These are phyloP conservation scores for Dovyalis caffra DNA, from an alignment of 345 rosid species.

Conservation along the genomic window DNA sequence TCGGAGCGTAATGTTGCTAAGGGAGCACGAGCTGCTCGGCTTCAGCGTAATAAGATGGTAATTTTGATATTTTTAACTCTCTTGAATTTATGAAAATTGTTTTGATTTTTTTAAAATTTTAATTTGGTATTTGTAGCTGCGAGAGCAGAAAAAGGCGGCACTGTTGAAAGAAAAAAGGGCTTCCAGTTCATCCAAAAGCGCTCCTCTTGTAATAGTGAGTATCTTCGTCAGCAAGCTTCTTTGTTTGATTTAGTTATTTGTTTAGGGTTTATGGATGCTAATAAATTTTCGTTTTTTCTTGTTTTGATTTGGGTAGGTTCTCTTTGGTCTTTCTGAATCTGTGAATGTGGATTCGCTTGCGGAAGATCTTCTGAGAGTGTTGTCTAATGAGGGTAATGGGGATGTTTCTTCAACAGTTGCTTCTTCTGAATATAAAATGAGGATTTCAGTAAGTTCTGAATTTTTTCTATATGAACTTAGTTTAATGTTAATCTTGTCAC, in stretches of 20 bases:
- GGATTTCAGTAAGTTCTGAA: conserved; percentile 55
- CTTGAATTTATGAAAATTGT: not conserved
- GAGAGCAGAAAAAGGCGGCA: conserved; percentile 82
- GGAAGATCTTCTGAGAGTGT: conserved; percentile 50
- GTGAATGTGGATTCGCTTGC: conserved; percentile 57
- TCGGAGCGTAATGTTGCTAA: conserved; percentile 54
- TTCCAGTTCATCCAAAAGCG: conserved; percentile 48
- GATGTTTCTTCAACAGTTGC: conserved; percentile 49
- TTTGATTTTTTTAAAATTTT: not conserved
- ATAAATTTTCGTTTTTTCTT: not conserved
- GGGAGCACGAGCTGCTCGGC: conserved; percentile 67
- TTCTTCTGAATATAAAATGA: conserved; percentile 67
- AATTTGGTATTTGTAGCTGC: conserved; percentile 38
- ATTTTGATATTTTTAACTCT: not conserved
- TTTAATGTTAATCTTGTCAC: not conserved
- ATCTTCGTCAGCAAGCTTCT: not conserved
- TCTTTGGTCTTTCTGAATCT: conserved; percentile 72
- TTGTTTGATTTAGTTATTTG: not conserved
- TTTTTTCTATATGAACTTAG: not conserved
- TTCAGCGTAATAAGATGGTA: conserved; percentile 85
- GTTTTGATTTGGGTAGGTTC: conserved; percentile 46
- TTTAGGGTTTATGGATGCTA: no score
- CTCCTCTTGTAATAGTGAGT: conserved; percentile 86
- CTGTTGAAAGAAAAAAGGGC: conserved; percentile 77
- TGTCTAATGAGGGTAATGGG: conserved; percentile 43